A percentile compares a stretch with the other conserved stretches of the same genome.
Evolutionary conservation across 2,329 filamentous ascomycete genomes (phyloP).

Genomic region (Penicillium corylophilum): DNA sequence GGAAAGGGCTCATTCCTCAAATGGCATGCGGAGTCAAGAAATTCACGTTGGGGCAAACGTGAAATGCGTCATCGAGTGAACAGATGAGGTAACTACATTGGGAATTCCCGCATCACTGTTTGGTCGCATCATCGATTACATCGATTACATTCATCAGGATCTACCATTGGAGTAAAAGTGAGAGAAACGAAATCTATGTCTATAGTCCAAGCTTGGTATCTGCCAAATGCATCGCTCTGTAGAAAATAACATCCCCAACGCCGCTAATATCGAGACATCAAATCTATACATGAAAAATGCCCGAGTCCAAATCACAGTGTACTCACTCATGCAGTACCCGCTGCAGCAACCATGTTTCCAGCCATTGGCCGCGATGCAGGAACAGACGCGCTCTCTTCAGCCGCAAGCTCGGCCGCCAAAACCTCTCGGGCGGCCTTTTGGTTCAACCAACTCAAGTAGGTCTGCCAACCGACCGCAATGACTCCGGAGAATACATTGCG

Average conservation of each 20-base stretch:
- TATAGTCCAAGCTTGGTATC: conserved; percentile 21
- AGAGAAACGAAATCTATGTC: conserved; percentile 8
- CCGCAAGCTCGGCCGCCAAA: conserved; percentile 32
- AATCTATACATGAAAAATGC: conserved; percentile 13
- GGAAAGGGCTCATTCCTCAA: conserved; percentile 21
- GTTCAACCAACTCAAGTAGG: conserved; percentile 81
- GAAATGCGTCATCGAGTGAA: conserved; percentile 16
- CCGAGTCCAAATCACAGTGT: neutral
- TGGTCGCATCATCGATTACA: conserved; percentile 2
- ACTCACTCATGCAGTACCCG: conserved; percentile 14
- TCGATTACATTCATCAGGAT: neutral
- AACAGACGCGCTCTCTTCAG: conserved; percentile 4
- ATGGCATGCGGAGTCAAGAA: conserved; percentile 9
- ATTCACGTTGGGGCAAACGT: neutral
- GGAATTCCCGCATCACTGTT: conserved; percentile 12
- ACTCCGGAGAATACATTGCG: conserved; percentile 75
- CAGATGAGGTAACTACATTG: conserved; percentile 4
- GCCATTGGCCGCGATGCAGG: conserved; percentile 10
- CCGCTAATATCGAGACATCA: conserved; percentile 1
- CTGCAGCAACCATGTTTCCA: conserved; percentile 17
- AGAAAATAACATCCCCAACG: conserved; percentile 4
- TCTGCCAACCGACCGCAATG: conserved; percentile 87
- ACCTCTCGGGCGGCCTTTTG: conserved; percentile 65
- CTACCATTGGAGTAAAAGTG: neutral
- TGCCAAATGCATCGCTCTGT: conserved; percentile 12